phyloP scores from a whole-genome alignment of 148 eudicot genomes.

The Vaccinium macrocarpon region DNA sequence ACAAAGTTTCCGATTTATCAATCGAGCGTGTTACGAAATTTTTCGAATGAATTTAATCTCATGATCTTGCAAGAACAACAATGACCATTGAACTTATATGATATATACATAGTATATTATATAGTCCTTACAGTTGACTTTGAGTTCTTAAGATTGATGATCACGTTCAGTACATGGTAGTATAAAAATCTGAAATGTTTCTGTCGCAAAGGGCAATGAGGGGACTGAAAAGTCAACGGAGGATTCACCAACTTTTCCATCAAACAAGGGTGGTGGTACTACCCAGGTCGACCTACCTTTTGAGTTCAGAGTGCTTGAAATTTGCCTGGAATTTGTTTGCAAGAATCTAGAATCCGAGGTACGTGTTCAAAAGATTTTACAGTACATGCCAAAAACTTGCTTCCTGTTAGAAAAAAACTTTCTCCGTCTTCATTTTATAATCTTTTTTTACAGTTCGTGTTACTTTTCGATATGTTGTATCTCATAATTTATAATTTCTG shows the following conservation, averaged over 20 bases:
- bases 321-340: constrained; percentile 11
- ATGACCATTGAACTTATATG: background rate
- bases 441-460: too few relatives aligned
- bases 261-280: background rate
- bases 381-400: background rate
- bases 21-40: background rate
- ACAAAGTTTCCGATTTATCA: background rate
- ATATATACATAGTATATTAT: background rate
- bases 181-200: background rate
- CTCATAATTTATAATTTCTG: background rate
- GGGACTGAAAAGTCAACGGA: background rate
- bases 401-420: too few relatives aligned
- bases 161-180: background rate
- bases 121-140: background rate
- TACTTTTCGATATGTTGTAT: too few relatives aligned
- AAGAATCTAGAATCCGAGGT: constrained; percentile 11
- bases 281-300: background rate
- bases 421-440: too few relatives aligned
- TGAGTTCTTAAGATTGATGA: background rate
- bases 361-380: background rate
- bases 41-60: background rate
- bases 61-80: background rate
- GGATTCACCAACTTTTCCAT: background rate
- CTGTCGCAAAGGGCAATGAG: background rate
- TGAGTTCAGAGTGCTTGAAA: constrained; percentile 15